Percentiles rank a stretch among this genome's conserved stretches.
Evolutionary conservation across 2,329 filamentous ascomycete species (phyloP).

Genomic region (Arthrinium phaeospermum): DNA sequence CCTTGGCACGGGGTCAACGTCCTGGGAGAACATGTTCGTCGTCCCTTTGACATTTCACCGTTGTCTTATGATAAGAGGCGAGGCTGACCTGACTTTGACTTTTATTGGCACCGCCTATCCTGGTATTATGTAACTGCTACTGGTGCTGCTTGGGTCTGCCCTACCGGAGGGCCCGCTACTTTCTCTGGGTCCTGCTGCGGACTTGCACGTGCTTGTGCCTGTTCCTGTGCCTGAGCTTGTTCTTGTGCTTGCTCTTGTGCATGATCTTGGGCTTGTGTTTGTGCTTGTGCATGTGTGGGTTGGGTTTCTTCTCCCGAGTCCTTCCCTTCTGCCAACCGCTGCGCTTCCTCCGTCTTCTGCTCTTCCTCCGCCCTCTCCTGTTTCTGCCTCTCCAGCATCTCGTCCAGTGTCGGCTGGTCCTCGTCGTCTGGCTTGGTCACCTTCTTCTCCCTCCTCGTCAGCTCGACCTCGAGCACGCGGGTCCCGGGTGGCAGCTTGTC

Average conservation of each 20-base stretch:
- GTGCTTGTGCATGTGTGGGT: background rate
- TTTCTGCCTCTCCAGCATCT: slow-evolving; percentile 38
- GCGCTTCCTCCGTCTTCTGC: slow-evolving; percentile 12
- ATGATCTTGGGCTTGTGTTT: background rate
- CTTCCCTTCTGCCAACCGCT: slow-evolving; percentile 1
- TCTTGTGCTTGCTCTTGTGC: background rate
- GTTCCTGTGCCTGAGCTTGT: too few species aligned
- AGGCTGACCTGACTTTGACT: slow-evolving; percentile 15
- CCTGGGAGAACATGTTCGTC: slow-evolving; percentile 4
- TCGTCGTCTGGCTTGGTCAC: slow-evolving; percentile 41
- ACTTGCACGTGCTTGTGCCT: background rate
- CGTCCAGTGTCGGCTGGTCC: slow-evolving; percentile 35
- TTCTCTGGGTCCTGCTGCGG: slow-evolving; percentile 3
- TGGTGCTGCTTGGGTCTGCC: slow-evolving; percentile 7
- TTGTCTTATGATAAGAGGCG: background rate
- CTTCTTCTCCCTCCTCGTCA: slow-evolving; percentile 57
- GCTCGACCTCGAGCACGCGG: slow-evolving; percentile 60
- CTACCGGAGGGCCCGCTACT: slow-evolving; percentile 6
- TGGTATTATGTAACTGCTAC: background rate
- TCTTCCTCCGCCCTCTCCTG: slow-evolving; percentile 33
- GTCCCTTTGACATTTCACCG: background rate
- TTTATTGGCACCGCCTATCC: background rate
- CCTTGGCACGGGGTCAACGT: background rate
- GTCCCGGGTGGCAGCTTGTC: slow-evolving; percentile 53
- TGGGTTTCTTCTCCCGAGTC: background rate